Conservation (phyloP, 139 green algal genomes). For the Zygnema circumcarinatum region DNA sequence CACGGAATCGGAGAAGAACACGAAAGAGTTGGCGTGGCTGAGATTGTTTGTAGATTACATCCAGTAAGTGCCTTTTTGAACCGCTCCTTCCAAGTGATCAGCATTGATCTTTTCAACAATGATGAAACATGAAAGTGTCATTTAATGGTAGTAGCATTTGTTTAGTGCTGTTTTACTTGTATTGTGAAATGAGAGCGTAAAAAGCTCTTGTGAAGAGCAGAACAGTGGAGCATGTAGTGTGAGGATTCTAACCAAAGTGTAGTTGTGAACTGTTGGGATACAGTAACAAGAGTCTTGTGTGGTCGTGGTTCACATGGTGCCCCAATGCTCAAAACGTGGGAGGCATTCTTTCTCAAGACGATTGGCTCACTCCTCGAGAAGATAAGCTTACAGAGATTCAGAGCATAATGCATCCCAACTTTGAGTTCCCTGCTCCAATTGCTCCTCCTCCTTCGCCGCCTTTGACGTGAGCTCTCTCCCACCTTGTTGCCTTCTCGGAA, state of each 20-base stretch:
- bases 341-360: background rate
- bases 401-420: background rate
- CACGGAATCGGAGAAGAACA: background rate
- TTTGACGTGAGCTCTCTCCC: background rate
- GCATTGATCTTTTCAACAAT: too few relatives aligned
- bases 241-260: too few relatives aligned
- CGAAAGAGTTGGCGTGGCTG: background rate
- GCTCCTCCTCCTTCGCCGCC: background rate
- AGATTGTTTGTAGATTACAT: background rate
- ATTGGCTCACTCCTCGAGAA: background rate
- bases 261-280: too few relatives aligned
- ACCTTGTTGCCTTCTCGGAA: too few relatives aligned
- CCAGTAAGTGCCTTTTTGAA: background rate
- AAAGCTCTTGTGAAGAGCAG: too few relatives aligned
- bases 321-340: background rate
- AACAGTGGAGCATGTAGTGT: too few relatives aligned
- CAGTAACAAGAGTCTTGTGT: background rate
- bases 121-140: too few relatives aligned
- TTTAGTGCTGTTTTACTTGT: too few relatives aligned
- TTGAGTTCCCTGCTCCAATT: background rate
- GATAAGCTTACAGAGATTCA: background rate
- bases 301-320: background rate
- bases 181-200: too few relatives aligned
- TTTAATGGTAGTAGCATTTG: too few relatives aligned
- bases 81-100: too few relatives aligned